Evolutionary conservation across 2,329 filamentous ascomycete genomes (phyloP).

Genomic region (Diaporthe velutina): DNA sequence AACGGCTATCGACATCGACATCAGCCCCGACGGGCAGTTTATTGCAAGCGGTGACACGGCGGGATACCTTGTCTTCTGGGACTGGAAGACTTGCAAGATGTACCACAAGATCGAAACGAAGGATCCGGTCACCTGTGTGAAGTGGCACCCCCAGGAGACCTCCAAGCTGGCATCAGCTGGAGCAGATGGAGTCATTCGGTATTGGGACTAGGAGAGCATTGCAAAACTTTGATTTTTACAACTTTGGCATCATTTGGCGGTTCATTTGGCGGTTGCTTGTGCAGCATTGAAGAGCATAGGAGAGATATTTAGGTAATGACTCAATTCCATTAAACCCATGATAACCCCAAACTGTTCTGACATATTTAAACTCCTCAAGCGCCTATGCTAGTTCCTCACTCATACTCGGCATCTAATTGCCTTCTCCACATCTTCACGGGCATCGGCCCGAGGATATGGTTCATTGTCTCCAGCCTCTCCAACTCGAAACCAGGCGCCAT

Average conservation of each 20-base stretch:
- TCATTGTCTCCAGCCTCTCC: slow-evolving; percentile 25
- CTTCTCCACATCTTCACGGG: slow-evolving; percentile 30
- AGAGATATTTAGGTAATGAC: slow-evolving; percentile 23
- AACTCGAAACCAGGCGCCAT: slow-evolving; percentile 8
- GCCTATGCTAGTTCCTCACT: slow-evolving; percentile 13
- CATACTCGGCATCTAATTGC: slow-evolving; percentile 5
- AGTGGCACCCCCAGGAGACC: slow-evolving; percentile 98
- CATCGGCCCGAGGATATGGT: slow-evolving; percentile 14
- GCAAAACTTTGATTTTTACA: not conserved
- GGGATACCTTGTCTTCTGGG: slow-evolving; percentile 96
- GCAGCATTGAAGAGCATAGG: not conserved
- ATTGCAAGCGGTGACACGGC: slow-evolving; percentile 87
- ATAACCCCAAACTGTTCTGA: slow-evolving; percentile 13
- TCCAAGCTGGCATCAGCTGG: slow-evolving; percentile 94
- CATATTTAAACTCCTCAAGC: slow-evolving; percentile 11
- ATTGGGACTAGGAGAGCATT: slow-evolving; percentile 81
- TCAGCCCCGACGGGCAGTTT: slow-evolving; percentile 93
- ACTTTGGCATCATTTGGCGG: not conserved
- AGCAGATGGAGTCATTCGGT: slow-evolving; percentile 87
- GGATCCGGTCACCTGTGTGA: slow-evolving; percentile 86
- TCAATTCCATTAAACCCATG: slow-evolving; percentile 13
- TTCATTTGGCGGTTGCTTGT: too few species aligned
- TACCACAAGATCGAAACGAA: slow-evolving; percentile 94
- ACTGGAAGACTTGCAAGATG: slow-evolving; percentile 99
- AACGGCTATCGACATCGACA: slow-evolving; percentile 89